These are phyloP conservation scores for Chrysoporthe cubensis DNA, from an alignment of 2,329 filamentous ascomycete species.

Conservation along the genomic window DNA sequence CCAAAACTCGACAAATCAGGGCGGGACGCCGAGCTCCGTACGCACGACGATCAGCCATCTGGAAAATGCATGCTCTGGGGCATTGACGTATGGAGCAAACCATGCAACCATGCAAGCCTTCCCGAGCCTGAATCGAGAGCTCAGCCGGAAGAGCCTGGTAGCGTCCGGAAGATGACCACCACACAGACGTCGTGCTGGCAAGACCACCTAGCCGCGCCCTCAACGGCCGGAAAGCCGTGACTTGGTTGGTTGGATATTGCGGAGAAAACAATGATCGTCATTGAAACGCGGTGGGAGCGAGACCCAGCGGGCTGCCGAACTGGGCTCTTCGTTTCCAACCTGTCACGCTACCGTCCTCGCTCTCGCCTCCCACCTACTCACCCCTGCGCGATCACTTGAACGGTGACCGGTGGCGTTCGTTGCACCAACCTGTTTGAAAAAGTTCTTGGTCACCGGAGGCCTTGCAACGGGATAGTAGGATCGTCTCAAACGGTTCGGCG, in stretches of 20 bases:
- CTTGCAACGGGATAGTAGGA: neutral
- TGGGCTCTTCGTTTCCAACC: slow-evolving; percentile 27
- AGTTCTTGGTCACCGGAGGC: neutral
- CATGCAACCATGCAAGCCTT: no score
- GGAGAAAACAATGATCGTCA: slow-evolving; percentile 16
- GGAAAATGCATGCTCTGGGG: neutral
- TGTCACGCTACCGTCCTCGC: slow-evolving; percentile 23
- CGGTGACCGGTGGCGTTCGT: neutral
- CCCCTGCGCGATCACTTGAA: neutral
- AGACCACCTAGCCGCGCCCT: slow-evolving; percentile 3
- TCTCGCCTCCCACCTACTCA: neutral
- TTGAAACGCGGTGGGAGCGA: slow-evolving; percentile 24
- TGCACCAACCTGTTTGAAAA: neutral
- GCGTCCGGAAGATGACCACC: no score
- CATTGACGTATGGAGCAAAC: no score
- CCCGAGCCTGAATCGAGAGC: no score
- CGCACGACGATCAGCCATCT: neutral
- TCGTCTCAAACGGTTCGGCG: no score
- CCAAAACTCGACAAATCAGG: neutral
- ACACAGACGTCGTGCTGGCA: neutral
- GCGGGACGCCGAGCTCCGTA: no score
- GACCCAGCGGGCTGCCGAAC: slow-evolving; percentile 8
- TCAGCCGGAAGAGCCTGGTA: no score
- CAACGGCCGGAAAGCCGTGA: neutral
- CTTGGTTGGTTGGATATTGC: no score